phyloP scores from a whole-genome alignment of 192 early-diverging fungal genomes.

The Gigaspora rosea region DNA sequence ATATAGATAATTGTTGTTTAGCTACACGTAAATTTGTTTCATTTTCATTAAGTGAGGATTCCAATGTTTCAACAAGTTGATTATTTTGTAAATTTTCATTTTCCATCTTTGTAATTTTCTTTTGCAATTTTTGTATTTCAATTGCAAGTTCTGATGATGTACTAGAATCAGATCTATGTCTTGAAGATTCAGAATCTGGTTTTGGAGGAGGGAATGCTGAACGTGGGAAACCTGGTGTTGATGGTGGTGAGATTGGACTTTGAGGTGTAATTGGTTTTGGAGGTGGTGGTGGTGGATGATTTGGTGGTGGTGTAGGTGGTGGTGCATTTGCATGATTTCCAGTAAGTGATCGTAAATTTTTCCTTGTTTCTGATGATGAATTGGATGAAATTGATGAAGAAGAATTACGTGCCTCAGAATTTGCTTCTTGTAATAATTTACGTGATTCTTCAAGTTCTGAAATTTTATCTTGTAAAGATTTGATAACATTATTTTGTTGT shows the following conservation, averaged over 20 bases:
- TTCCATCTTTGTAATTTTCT: conserved; percentile 42
- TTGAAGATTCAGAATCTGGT: neutral
- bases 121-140: conserved; percentile 37
- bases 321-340: conserved; percentile 24
- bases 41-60: conserved; percentile 44
- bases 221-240: conserved; percentile 20
- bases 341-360: conserved; percentile 28
- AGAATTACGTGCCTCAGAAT: neutral
- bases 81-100: conserved; percentile 38
- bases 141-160: conserved; percentile 18
- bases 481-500: conserved; percentile 41
- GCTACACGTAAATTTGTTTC: conserved; percentile 45
- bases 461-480: conserved; percentile 40
- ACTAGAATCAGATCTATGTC: conserved; percentile 28
- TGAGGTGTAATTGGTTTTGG: conserved; percentile 33
- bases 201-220: conserved; percentile 32
- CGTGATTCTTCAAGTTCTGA: conserved; percentile 36
- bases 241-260: neutral
- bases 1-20: conserved; percentile 42
- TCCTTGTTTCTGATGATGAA: conserved; percentile 11
- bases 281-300: conserved; percentile 34
- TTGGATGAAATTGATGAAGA: conserved; percentile 12
- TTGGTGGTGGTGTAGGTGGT: conserved; percentile 37
- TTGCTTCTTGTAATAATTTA: conserved; percentile 7
- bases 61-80: conserved; percentile 42